Evolutionary conservation across 306 rosid species (phyloP).

Genomic region (Cucurbita argyrosperma): DNA sequence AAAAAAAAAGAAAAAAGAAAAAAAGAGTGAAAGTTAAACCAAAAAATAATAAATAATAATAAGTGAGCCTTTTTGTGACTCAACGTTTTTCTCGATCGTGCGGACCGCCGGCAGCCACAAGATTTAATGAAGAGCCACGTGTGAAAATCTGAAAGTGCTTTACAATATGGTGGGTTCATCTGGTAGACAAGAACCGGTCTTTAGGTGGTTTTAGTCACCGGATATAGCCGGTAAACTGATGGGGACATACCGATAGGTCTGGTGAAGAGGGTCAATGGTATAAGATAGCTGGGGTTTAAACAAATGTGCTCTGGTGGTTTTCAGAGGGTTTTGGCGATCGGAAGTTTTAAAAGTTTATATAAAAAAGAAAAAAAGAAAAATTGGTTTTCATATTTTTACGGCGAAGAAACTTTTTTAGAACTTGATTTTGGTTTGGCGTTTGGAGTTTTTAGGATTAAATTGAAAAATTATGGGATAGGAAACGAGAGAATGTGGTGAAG

Average conservation of each 20-base stretch:
- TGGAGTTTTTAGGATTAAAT: not conserved
- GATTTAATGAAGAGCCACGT: conserved; percentile 10
- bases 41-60: not conserved
- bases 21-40: not conserved
- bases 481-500: conserved; percentile 12
- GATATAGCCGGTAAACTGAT: conserved; percentile 25
- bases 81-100: conserved; percentile 61
- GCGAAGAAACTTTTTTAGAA: not conserved
- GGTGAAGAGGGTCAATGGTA: conserved; percentile 58
- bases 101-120: conserved; percentile 46
- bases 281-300: conserved; percentile 63
- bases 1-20: not conserved
- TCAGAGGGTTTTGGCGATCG: conserved; percentile 70
- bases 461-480: conserved; percentile 19
- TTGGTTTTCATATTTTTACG: not conserved
- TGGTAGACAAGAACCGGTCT: conserved; percentile 63
- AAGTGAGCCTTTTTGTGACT: conserved; percentile 20
- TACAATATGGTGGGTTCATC: conserved; percentile 23
- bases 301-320: conserved; percentile 19
- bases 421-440: not conserved
- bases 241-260: conserved; percentile 32
- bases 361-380: too few relatives aligned
- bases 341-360: not conserved
- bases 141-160: conserved; percentile 20
- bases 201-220: conserved; percentile 35